These are phyloP conservation scores for Albophoma yamanashiensis DNA, from an alignment of 2,329 filamentous ascomycete genomes.

Conservation along the genomic window DNA sequence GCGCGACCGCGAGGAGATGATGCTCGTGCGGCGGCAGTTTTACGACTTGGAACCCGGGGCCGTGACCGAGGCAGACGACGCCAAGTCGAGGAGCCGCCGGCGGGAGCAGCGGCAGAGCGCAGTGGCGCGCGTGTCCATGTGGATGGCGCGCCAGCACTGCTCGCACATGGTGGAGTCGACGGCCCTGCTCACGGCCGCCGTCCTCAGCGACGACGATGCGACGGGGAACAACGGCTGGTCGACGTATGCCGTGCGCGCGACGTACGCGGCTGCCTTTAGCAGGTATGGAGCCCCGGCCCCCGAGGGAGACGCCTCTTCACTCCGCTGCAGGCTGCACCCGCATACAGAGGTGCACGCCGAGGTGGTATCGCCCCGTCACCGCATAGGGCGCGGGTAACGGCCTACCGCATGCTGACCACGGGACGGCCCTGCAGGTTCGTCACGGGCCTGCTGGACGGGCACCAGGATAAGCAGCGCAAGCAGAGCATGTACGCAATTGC, in stretches of 20 bases:
- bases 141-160: constrained; percentile 64
- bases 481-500: constrained; percentile 65
- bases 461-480: constrained; percentile 56
- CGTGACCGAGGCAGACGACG: not conserved
- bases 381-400: not conserved
- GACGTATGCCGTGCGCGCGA: constrained; percentile 52
- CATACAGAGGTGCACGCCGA: not conserved
- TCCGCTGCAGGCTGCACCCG: not conserved
- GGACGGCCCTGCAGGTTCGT: constrained; percentile 51
- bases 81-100: constrained; percentile 5
- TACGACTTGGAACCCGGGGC: constrained; percentile 27
- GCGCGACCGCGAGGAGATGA: constrained; percentile 55
- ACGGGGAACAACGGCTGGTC: constrained; percentile 26
- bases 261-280: constrained; percentile 66
- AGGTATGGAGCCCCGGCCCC: constrained; percentile 36
- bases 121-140: constrained; percentile 51
- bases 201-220: constrained; percentile 48
- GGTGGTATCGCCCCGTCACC: not conserved
- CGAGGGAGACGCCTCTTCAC: not conserved
- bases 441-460: constrained; percentile 67
- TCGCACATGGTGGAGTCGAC: constrained; percentile 75
- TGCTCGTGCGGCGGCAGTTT: constrained; percentile 53
- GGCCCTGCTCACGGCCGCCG: constrained; percentile 58
- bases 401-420: not conserved
- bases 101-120: constrained; percentile 29